Percentiles rank a stretch among this genome's conserved stretches.
phyloP scores from a whole-genome alignment of 768 basidiomycete species.

The Exsudoporus frostii region DNA sequence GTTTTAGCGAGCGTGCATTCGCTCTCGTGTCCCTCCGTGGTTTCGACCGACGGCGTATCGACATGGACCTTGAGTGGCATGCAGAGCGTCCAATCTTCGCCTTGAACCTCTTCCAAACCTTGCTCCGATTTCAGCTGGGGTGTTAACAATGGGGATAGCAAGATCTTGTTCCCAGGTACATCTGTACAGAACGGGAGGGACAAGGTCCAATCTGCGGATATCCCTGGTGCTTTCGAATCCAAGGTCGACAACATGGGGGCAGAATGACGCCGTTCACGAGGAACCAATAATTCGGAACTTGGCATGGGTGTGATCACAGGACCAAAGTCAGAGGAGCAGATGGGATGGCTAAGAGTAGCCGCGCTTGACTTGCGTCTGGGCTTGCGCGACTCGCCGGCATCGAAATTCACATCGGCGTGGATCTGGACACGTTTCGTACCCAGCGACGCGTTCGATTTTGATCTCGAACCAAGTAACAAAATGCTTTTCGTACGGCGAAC shows the following conservation, averaged over 20 bases:
- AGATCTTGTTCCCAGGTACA: conserved; percentile 22
- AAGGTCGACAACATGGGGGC: conserved; percentile 23
- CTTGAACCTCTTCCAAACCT: conserved; percentile 6
- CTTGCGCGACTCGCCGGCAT: conserved; percentile 10
- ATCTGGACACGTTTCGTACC: conserved; percentile 30
- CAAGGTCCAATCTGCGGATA: conserved; percentile 27
- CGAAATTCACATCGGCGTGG: conserved; percentile 21
- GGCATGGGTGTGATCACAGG: background rate
- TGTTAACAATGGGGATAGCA: background rate
- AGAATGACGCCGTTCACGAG: conserved; percentile 30
- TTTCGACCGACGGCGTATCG: background rate
- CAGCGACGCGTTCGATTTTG: conserved; percentile 22
- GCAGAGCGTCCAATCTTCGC: conserved; percentile 32
- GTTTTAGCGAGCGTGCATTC: conserved; percentile 4
- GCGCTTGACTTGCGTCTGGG: conserved; percentile 28
- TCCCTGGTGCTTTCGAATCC: background rate
- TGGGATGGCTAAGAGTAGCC: conserved; percentile 7
- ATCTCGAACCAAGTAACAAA: conserved; percentile 26
- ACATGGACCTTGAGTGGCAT: conserved; percentile 28
- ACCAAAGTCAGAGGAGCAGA: background rate
- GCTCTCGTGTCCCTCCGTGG: background rate
- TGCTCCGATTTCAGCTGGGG: background rate
- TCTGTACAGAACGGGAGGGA: conserved; percentile 32
- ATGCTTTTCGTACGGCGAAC: conserved; percentile 33
- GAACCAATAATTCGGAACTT: conserved; percentile 21